Conservation (phyloP, 345 rosid species). For the Ceriops decandra region DNA sequence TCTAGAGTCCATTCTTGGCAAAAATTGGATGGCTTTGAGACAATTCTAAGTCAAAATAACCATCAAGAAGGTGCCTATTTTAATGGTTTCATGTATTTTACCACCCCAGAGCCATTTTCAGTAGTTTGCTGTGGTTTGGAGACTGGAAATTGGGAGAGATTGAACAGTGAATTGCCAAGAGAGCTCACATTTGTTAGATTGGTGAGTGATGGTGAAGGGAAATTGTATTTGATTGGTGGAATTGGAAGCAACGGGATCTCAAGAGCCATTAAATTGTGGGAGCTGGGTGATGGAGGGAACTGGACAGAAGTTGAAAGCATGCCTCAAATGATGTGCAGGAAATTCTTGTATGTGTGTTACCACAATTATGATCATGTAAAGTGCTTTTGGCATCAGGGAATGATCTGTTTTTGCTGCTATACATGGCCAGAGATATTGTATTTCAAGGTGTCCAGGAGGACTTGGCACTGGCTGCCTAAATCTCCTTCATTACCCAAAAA, state of each 20-base stretch:
- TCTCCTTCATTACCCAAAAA: slow-evolving; percentile 81
- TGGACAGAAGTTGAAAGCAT: slow-evolving; percentile 61
- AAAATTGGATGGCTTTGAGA: slow-evolving; percentile 38
- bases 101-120: slow-evolving; percentile 62
- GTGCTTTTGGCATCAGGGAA: slow-evolving; percentile 78
- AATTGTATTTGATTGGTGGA: slow-evolving; percentile 77
- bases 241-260: slow-evolving; percentile 77
- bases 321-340: slow-evolving; percentile 75
- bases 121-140: slow-evolving; percentile 43
- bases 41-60: slow-evolving; percentile 31
- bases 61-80: slow-evolving; percentile 62
- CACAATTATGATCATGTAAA: slow-evolving; percentile 87
- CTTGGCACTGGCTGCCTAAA: slow-evolving; percentile 91
- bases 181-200: slow-evolving; percentile 63
- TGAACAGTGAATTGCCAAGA: slow-evolving; percentile 35
- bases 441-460: slow-evolving; percentile 56
- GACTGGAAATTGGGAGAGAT: slow-evolving; percentile 43
- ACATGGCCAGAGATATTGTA: slow-evolving; percentile 95
- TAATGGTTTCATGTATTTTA: slow-evolving; percentile 53
- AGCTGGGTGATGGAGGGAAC: slow-evolving; percentile 30
- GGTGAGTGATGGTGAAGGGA: slow-evolving; percentile 46
- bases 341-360: slow-evolving; percentile 79
- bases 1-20: slow-evolving; percentile 52
- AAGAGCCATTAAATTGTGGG: slow-evolving; percentile 71
- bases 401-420: slow-evolving; percentile 82